Evolutionary conservation across 1,284 basidiomycete genomes (phyloP).

Genomic region (Pascua guehoae): DNA sequence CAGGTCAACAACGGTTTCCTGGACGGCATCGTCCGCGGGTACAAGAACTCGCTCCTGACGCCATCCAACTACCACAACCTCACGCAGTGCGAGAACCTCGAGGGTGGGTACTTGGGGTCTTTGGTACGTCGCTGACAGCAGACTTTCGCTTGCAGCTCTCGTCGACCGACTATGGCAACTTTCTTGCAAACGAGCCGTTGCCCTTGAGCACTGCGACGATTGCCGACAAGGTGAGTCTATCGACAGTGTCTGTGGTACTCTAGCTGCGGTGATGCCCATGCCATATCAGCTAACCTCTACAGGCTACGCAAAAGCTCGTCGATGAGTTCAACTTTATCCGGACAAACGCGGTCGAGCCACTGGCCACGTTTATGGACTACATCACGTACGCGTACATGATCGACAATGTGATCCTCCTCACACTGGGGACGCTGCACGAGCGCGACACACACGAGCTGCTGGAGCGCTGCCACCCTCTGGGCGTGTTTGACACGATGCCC

Average conservation of each 20-base stretch:
- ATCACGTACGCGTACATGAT: conserved; percentile 99
- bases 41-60: conserved; percentile 86
- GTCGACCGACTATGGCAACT: conserved; percentile 97
- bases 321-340: conserved; percentile 95
- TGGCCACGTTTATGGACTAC: conserved; percentile 94
- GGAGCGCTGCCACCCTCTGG: conserved; percentile 94
- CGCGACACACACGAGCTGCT: conserved; percentile 95
- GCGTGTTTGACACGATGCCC: conserved; percentile 97
- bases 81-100: conserved; percentile 95
- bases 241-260: too few relatives aligned
- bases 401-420: conserved; percentile 96
- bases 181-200: conserved; percentile 93
- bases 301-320: conserved; percentile 86
- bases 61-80: conserved; percentile 88
- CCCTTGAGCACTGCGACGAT: conserved; percentile 93
- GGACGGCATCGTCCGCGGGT: conserved; percentile 90
- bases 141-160: conserved; percentile 90
- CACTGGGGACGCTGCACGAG: conserved; percentile 95
- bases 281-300: conserved; percentile 5
- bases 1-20: conserved; percentile 79
- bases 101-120: conserved; percentile 61
- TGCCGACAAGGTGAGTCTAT: conserved; percentile 63
- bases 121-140: conserved; percentile 39
- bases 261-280: too few relatives aligned
- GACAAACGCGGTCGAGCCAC: conserved; percentile 83